Evolutionary conservation across 1,139 yeast species (phyloP).

Genomic region (Geotrichum candidum): DNA sequence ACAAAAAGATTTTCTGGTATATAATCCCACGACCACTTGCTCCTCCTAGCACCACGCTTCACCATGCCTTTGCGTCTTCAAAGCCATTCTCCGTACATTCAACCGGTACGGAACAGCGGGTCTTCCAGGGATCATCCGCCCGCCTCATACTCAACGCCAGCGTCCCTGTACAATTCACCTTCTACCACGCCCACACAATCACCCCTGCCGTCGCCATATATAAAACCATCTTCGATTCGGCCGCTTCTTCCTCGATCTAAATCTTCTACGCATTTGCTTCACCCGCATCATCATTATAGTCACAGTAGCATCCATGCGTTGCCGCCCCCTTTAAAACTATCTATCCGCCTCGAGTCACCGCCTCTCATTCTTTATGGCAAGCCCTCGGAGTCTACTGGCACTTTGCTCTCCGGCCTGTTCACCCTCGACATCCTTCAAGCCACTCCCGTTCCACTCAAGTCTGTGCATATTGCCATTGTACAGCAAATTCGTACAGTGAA

Average conservation of each 20-base stretch:
- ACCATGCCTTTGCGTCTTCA: conserved; percentile 1
- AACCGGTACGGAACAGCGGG: neutral
- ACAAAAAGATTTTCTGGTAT: neutral
- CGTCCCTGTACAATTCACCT: neutral
- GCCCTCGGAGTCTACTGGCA: conserved; percentile 75
- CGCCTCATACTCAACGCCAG: neutral
- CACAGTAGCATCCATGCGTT: conserved; percentile 1
- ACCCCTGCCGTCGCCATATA: neutral
- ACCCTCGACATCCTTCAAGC: conserved; percentile 32
- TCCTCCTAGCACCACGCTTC: neutral
- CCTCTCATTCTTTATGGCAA: conserved; percentile 81
- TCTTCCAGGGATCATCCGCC: neutral
- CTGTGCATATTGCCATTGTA: conserved; percentile 60
- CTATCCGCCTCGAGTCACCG: conserved; percentile 76
- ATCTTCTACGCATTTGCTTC: neutral
- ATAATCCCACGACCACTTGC: neutral
- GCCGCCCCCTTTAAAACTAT: conserved; percentile 38
- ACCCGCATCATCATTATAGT: neutral
- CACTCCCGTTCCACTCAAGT: conserved; percentile 39
- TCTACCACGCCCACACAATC: neutral
- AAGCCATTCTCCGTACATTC: neutral
- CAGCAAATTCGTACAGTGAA: conserved; percentile 48
- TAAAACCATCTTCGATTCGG: neutral
- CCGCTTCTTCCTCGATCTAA: neutral
- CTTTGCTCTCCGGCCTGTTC: conserved; percentile 70